Conservation (phyloP, 441 rosid genomes). For the Syzygium syzygioides region DNA sequence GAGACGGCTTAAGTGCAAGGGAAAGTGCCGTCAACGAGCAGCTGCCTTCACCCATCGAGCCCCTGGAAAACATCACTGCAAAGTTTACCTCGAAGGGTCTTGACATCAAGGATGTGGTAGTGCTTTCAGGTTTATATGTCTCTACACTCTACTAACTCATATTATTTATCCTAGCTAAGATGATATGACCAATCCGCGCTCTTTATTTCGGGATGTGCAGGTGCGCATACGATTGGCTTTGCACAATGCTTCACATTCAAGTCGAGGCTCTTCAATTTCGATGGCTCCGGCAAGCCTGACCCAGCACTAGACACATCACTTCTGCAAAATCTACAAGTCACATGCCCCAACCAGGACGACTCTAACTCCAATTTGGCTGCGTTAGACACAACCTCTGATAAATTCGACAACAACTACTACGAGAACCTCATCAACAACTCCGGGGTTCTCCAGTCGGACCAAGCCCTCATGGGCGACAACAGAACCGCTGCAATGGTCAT, state of each 20-base stretch:
- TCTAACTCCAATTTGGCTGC: slow-evolving; percentile 44
- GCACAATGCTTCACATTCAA: slow-evolving; percentile 75
- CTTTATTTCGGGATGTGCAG: slow-evolving; percentile 14
- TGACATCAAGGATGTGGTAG: slow-evolving; percentile 52
- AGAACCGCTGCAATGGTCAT: slow-evolving; percentile 38
- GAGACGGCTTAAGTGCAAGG: slow-evolving; percentile 48
- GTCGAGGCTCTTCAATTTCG: slow-evolving; percentile 51
- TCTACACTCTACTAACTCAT: neutral
- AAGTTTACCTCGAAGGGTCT: slow-evolving; percentile 61
- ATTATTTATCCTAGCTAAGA: neutral
- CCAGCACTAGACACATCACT: slow-evolving; percentile 42
- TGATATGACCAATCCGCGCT: neutral
- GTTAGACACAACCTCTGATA: slow-evolving; percentile 30
- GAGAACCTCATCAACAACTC: slow-evolving; percentile 36
- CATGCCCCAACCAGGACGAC: slow-evolving; percentile 42
- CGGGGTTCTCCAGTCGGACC: slow-evolving; percentile 65
- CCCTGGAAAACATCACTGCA: slow-evolving; percentile 46
- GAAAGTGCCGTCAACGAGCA: slow-evolving; percentile 40
- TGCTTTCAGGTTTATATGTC: slow-evolving; percentile 42
- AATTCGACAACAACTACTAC: slow-evolving; percentile 51
- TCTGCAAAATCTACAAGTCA: slow-evolving; percentile 29
- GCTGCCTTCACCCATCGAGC: slow-evolving; percentile 54
- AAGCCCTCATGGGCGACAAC: slow-evolving; percentile 48
- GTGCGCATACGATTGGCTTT: slow-evolving; percentile 61
- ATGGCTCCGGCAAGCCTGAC: slow-evolving; percentile 49